Evolutionary conservation across 345 rosid species (phyloP), one percentile per base, ranked within the genome.

Genomic region (Citrus trifoliata): DNA sequence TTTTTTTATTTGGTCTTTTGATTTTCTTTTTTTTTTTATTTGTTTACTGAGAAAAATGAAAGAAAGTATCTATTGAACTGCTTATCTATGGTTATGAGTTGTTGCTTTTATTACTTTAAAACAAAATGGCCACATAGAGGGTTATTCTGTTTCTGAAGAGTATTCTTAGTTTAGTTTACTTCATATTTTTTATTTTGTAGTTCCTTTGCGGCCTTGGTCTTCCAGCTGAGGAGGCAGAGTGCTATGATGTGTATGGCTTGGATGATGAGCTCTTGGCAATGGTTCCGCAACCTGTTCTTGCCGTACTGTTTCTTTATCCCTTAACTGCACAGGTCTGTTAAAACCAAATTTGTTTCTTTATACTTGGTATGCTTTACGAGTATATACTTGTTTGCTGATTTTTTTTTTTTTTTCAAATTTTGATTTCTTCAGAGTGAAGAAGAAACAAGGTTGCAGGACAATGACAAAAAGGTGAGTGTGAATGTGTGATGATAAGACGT

Each of bases 201-300:
- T 96, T 89, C 83, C 89, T 96, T 27, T 91, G 92, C 93, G 94
- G 97, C 38, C 89, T 96, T 56, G 99, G 99, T 55, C 92, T 94
- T 67, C 85, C 82, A 0, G 89, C 79, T 76, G 83, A 72, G 27
- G 95, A 86, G 77, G 97, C 89, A 2, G 97, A 94, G 87, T 94
- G 98, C 76, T 79, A 32, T 75, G 99, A 96, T 88, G 99, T 94
- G 71, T 94, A 87, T 76, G 97, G 98, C 2, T 88, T 94, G 81
- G 99, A 96, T 65, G 94, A 87, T 0, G 99, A 94, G 61, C 97
- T 94, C 59, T 79, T 96, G 51, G 94, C 83, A 70, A 91, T 93
- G 94, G 97, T 96, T 80, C 98, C 97, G 0, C 85, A 93, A 82
- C 97, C 98, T 79, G 97, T 93, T 10, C 94, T 91, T 32, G 99